Base-by-base conservation (phyloP, 169 alveolate species). In the Besnoitia besnoiti region DNA sequence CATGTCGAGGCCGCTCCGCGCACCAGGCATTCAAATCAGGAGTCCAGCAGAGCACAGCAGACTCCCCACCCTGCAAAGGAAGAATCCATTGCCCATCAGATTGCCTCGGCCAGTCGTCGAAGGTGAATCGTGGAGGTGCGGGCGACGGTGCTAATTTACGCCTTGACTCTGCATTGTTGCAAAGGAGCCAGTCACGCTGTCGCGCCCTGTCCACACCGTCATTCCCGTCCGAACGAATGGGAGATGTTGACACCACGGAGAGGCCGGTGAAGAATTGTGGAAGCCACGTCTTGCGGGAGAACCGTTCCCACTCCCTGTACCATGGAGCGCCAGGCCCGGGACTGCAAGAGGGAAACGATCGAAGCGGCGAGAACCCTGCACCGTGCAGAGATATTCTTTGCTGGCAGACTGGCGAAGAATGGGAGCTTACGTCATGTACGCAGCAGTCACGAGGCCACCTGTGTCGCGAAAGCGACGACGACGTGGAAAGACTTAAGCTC, bases 401-500 rank as follows among this genome's bases (percentile, higher is more conserved):
- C 27, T 5, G 3, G 73, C 73, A 55, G 73, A 33, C 27, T 12
- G 35, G 35, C 33, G 73, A 33, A 55, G 35, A 55, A 33, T 55
- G 35, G 73, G 73, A 55, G 0, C 73, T 33, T 55, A n/a, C n/a
- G n/a, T n/a, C n/a, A n/a, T n/a, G n/a, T n/a, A 33, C 73, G 73
- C 73, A 55, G 0, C 35, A 55, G 33, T 55, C 73, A 21, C 73
- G 35, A 55, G 73, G 73, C 27, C 73, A 1, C 3, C 30, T 55
- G 35, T 55, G 73, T 24, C 73, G 73, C n/a, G 59, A 77, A 59
- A 59, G 59, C 12, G 35, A 40, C 59, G 61, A 77, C 37, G 87
- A 37, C 14, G 87, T 77, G 87, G 87, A 77, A 59, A 14, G 30
- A 46, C 62, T 77, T 4, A 24, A 40, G 59, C 87, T 77, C 30